These are phyloP conservation scores for Fomitopsis pulvina DNA, from an alignment of 768 basidiomycete species.

Conservation along the genomic window DNA sequence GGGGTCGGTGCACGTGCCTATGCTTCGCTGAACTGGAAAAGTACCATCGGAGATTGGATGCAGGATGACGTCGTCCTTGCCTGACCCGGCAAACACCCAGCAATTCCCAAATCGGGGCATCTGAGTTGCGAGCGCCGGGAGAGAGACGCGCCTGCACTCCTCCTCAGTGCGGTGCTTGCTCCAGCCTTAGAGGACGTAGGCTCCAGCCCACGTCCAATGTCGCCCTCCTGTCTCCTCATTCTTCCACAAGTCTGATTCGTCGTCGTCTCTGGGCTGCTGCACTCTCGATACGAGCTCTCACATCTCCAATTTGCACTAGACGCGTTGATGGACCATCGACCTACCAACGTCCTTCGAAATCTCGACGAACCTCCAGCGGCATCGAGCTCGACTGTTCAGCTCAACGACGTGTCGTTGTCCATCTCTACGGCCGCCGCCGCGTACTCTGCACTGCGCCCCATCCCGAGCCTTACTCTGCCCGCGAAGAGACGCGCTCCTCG, in stretches of 20 bases:
- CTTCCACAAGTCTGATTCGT: background rate
- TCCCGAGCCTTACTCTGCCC: background rate
- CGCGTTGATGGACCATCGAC: background rate
- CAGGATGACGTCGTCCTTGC: background rate
- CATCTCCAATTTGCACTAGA: background rate
- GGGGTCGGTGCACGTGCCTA: background rate
- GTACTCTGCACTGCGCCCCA: background rate
- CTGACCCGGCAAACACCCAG: background rate
- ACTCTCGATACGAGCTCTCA: background rate
- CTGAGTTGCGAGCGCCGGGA: background rate
- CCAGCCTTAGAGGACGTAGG: no score
- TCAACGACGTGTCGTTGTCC: background rate
- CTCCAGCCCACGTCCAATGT: conserved; percentile 1
- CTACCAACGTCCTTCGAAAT: background rate
- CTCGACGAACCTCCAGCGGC: background rate
- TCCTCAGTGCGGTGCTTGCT: background rate
- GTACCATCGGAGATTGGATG: background rate
- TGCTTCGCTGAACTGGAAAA: background rate
- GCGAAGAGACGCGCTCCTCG: conserved; percentile 17
- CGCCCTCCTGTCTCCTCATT: background rate
- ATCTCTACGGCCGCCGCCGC: background rate
- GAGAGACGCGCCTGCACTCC: background rate
- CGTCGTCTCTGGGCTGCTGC: background rate
- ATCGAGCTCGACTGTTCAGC: background rate
- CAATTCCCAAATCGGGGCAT: background rate